These are phyloP conservation scores for Magnusiomyces paraingens DNA, from an alignment of 1,139 yeast species.

Conservation along the genomic window DNA sequence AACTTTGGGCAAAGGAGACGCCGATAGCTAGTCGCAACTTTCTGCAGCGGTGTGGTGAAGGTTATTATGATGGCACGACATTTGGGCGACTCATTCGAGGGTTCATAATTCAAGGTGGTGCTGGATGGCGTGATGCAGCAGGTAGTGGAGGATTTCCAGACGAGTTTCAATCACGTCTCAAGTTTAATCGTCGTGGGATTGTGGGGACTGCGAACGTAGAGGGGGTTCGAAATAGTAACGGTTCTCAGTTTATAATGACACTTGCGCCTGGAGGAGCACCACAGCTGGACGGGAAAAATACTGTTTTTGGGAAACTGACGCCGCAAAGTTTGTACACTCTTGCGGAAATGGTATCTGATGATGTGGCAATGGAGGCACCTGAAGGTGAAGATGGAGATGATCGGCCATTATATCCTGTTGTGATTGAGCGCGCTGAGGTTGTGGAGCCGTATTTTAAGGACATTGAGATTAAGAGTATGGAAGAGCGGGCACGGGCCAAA, in stretches of 20 bases:
- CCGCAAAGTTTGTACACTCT: constrained; percentile 56
- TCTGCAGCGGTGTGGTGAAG: constrained; percentile 43
- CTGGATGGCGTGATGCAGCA: constrained; percentile 31
- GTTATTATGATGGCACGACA: constrained; percentile 38
- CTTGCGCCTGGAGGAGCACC: constrained; percentile 39
- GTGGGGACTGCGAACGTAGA: constrained; percentile 44
- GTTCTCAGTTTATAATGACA: constrained; percentile 50
- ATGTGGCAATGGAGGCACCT: constrained; percentile 30
- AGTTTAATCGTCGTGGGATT: constrained; percentile 49
- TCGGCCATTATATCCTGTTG: constrained; percentile 48
- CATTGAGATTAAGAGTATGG: constrained; percentile 24
- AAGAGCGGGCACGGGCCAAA: constrained; percentile 1
- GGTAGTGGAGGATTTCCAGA: constrained; percentile 33
- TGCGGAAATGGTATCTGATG: constrained; percentile 31
- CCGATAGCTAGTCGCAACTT: constrained; percentile 49
- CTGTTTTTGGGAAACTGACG: constrained; percentile 56
- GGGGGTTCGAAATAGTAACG: constrained; percentile 34
- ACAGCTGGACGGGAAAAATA: constrained; percentile 42
- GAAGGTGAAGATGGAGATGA: constrained; percentile 41
- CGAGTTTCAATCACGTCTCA: constrained; percentile 53
- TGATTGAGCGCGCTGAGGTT: constrained; percentile 39
- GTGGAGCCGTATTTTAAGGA: constrained; percentile 48
- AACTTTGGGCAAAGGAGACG: constrained; percentile 65
- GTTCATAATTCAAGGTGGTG: constrained; percentile 39
- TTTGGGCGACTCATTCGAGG: constrained; percentile 40